Evolutionary conservation across 140 eudicot species (phyloP).

Genomic region (Stevia rebaudiana): DNA sequence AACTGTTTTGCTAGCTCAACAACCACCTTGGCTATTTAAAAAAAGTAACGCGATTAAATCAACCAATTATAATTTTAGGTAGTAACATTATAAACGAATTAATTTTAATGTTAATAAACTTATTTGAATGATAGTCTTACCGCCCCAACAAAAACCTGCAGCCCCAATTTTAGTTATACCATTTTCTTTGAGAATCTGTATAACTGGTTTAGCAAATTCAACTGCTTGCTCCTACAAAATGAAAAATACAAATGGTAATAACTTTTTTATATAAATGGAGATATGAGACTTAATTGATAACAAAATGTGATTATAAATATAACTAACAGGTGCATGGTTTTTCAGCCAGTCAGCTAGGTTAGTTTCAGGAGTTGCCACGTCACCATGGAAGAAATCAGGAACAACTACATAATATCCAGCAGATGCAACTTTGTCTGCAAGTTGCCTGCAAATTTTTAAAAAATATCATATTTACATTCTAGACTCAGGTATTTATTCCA

Average conservation of each 20-base stretch:
- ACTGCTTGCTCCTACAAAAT: slow-evolving; percentile 22
- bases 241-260: background rate
- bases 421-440: slow-evolving; percentile 58
- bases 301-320: background rate
- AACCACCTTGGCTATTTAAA: slow-evolving; percentile 51
- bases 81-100: background rate
- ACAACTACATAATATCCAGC: slow-evolving; percentile 58
- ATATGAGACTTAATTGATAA: background rate
- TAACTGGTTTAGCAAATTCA: slow-evolving; percentile 39
- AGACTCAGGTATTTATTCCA: background rate
- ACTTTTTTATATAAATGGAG: background rate
- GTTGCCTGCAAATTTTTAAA: slow-evolving; percentile 26
- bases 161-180: slow-evolving; percentile 58
- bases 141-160: slow-evolving; percentile 90
- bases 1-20: slow-evolving; percentile 47
- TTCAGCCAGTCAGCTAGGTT: slow-evolving; percentile 43
- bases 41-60: background rate
- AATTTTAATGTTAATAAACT: background rate
- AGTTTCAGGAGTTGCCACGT: slow-evolving; percentile 29
- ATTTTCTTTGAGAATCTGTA: slow-evolving; percentile 52
- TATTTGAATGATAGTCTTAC: slow-evolving; percentile 25
- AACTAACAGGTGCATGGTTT: slow-evolving; percentile 57
- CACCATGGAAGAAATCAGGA: slow-evolving; percentile 54
- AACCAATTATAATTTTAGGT: background rate
- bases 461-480: background rate